Evolutionary conservation across 768 basidiomycete species (phyloP), one percentile per base, ranked within the genome.

Genomic region (Mycena epipterygia): DNA sequence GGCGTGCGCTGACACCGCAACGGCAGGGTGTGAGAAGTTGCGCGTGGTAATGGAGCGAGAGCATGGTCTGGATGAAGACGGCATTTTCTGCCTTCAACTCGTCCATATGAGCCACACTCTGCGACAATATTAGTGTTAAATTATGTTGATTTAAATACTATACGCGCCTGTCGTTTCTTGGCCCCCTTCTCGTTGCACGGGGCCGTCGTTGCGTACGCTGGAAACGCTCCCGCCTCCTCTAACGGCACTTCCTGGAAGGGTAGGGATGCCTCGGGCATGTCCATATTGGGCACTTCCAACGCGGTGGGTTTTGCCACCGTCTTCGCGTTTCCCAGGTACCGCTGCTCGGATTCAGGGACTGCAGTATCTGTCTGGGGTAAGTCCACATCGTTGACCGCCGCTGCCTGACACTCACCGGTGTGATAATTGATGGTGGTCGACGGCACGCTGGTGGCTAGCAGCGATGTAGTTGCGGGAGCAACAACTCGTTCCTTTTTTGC

Each of bases 51-150:
- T 62, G 39, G 3, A 49, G 27, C 7, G 41, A 25, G 7, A 62
- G 60, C 2, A 62, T 19, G 27, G 13, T 17, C 3, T 48, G 11
- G 29, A 62, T 42, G 42, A 61, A 61, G 17, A 27, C 44, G n/a
- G 14, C 23, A 7, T 48, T 9, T 13, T 49, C 19, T 21, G 14
- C 29, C 29, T 46, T 29, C 17, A 6, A 27, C 12, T 9, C 14
- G 7, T 42, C 41, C 59, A 61, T 44, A 30, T 61, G 59, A n/a
- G 35, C 59, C 13, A 61, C 59, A 21, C 32, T 61, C 59, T 61
- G 59, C 7, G 35, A 25, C 16, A 21, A 19, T 41, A 39, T 59
- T 35, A 59, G 35, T 25, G 17, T 59, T 35, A 39, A 16, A 39
- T 9, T 8, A 39, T 39, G 8, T 16, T 39, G 37, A 16, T 16